These are phyloP conservation scores for Naumovozyma castellii DNA, from an alignment of 805 yeast genomes.

Conservation along the genomic window DNA sequence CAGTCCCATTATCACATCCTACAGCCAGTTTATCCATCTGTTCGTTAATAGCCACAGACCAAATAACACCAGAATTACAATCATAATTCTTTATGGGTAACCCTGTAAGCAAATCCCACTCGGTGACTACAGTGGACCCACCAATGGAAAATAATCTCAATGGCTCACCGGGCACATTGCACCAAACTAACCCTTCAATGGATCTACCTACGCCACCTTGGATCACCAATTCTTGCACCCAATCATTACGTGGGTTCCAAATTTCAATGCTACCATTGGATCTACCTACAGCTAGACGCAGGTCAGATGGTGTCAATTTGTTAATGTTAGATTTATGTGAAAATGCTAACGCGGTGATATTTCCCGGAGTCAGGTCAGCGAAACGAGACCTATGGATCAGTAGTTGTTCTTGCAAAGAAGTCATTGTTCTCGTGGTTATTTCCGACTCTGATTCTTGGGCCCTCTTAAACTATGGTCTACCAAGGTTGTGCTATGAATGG, in stretches of 20 bases:
- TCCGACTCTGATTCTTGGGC: too few relatives aligned
- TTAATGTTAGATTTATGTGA: constrained; percentile 46
- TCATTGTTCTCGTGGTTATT: background rate
- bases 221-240: constrained; percentile 69
- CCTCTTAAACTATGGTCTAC: too few relatives aligned
- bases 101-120: constrained; percentile 79
- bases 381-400: constrained; percentile 78
- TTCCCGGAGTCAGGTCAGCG: constrained; percentile 78
- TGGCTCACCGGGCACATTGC: constrained; percentile 37
- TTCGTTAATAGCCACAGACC: constrained; percentile 71
- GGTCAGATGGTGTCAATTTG: constrained; percentile 40
- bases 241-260: constrained; percentile 78
- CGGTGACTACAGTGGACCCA: constrained; percentile 83
- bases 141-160: constrained; percentile 85
- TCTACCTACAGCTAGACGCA: constrained; percentile 83
- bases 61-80: constrained; percentile 86
- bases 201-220: constrained; percentile 78
- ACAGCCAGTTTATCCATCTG: constrained; percentile 61
- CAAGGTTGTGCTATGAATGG: too few relatives aligned
- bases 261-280: constrained; percentile 92
- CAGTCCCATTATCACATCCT: constrained; percentile 93
- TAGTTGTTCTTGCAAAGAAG: constrained; percentile 8
- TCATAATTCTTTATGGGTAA: constrained; percentile 67
- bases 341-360: constrained; percentile 73
- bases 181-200: constrained; percentile 85